Evolutionary conservation across 2,329 filamentous ascomycete species (phyloP), one percentile per base, ranked within the genome.

Genomic region (Aspergillus viridinutans): DNA sequence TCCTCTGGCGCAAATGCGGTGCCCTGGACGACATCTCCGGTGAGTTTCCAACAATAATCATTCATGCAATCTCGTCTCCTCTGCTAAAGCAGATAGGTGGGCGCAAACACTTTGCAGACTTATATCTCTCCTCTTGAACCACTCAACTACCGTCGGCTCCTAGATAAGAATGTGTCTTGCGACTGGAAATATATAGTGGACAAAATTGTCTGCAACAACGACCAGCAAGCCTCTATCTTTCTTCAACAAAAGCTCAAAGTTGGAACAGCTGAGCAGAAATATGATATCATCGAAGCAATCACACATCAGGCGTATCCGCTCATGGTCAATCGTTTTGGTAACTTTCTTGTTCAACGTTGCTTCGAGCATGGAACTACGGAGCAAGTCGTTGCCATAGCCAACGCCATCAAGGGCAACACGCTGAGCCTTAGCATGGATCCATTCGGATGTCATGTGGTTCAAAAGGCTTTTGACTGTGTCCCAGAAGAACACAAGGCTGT

Each of bases 131-230:
- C 92, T 3, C 89, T 90, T 6, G 94, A 99, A 75, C 94, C 93
- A 10, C 83, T 97, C 67, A 97, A 99, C 76, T 99, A 97, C 70
- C 92, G 94, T 59, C 92, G 92, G 55, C 83, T 99, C 42, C 85
- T 97, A 49, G 94, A 99, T 70, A 92, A 92, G 69, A 96, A 93
- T 71, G 91, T 96, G 75, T 96, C 90, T 69, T 97, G 93, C 78
- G 95, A 99, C 78, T 99, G 93, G 94, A 96, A 94, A 78, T 97
- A 96, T 73, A 97, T 99, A 66, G 94, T 99, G 55, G 93, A 99
- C 79, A 97, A 97, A 81, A 99, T 99, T 71, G 92, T 99, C 64
- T 95, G 91, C 84, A 97, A 92, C 79, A 97, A 99, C 74, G 94
- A 99, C 71, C 94, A 99, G 75, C 94, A 99, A 76, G 94, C 95